Evolutionary conservation across 768 basidiomycete genomes (phyloP), one percentile per base, ranked within the genome.

Genomic region (Myochromella boudieri): DNA sequence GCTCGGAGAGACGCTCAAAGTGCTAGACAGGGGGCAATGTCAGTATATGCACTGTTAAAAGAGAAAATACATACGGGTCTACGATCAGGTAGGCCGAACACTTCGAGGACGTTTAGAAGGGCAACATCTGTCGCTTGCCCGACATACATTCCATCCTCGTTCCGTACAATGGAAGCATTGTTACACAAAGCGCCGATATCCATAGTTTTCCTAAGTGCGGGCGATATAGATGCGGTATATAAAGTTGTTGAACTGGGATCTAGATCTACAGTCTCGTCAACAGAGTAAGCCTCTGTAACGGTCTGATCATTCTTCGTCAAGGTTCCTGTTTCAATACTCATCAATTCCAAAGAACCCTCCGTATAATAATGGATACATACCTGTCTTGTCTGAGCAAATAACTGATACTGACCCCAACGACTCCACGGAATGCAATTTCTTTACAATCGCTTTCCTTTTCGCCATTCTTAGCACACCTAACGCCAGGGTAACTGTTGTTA

Each of bases 351-450:
- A 34, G 33, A 33, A 38, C 18, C 15, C 11, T 3, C 34, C 34
- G 6, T 20, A 38, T 4, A 27, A 27, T 10, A 10, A 24, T 11
- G 1, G 18, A 17, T 8, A 54, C 76, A 41, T 54, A 84, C 91
- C 94, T 36, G 95, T 97, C 68, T 97, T 98, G 68, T 97, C 95
- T 3, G 93, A 93, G 60, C 95, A 98, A 52, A 98, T 95, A 7
- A 98, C 95, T n/a, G 89, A 93, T 10, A 97, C 91, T 2, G 89
- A 91, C 2, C 95, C 95, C 2, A 98, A 72, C 0, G 93, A 83
- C 65, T 98, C 95, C 2, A 98, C 95, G 2, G 91, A 93, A 53
- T 94, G 95, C 34, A 97, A 69, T 60, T 95, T 97, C 70, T 98
- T 98, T 32, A 98, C 95, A 49, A 98, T 97, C 0, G 95, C 95